These are phyloP conservation scores for Biancaea sappan DNA, from an alignment of 306 rosid species.

Conservation along the genomic window DNA sequence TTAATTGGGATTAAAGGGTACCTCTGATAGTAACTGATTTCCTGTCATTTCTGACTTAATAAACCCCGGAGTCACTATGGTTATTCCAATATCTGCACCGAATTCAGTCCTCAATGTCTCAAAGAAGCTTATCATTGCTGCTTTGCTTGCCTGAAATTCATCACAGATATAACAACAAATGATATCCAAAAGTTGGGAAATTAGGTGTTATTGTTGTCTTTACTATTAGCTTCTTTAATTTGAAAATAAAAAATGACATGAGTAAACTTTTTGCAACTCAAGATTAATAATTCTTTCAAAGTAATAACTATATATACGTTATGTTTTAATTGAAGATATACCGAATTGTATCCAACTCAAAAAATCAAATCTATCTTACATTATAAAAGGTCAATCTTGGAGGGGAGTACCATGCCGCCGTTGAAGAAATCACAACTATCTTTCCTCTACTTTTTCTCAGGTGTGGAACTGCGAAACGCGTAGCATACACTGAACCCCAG, in stretches of 20 bases:
- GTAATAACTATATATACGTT: too few species aligned
- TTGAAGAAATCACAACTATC: slow-evolving; percentile 21
- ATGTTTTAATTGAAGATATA: too few species aligned
- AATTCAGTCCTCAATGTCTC: slow-evolving; percentile 33
- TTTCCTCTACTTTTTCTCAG: slow-evolving; percentile 27
- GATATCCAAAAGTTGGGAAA: too few species aligned
- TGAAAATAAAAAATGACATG: too few species aligned
- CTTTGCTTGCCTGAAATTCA: slow-evolving; percentile 37
- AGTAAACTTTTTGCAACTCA: too few species aligned
- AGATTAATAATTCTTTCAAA: too few species aligned
- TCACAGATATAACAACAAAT: neutral
- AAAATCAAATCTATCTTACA: neutral
- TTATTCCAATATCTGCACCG: slow-evolving; percentile 26
- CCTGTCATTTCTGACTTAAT: slow-evolving; percentile 4
- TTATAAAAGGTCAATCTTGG: slow-evolving; percentile 21
- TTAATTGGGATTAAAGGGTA: neutral
- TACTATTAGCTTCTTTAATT: too few species aligned
- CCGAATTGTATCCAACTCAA: too few species aligned
- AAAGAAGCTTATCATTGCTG: slow-evolving; percentile 25
- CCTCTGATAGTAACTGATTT: neutral
- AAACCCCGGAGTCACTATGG: slow-evolving; percentile 33
- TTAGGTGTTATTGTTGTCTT: too few species aligned
- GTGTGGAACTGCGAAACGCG: slow-evolving; percentile 28
- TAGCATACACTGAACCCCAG: slow-evolving; percentile 27
- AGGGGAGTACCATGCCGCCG: neutral